Evolutionary conservation across 805 yeast genomes (phyloP).

Genomic region (Wickerhamomyces chambardii): DNA sequence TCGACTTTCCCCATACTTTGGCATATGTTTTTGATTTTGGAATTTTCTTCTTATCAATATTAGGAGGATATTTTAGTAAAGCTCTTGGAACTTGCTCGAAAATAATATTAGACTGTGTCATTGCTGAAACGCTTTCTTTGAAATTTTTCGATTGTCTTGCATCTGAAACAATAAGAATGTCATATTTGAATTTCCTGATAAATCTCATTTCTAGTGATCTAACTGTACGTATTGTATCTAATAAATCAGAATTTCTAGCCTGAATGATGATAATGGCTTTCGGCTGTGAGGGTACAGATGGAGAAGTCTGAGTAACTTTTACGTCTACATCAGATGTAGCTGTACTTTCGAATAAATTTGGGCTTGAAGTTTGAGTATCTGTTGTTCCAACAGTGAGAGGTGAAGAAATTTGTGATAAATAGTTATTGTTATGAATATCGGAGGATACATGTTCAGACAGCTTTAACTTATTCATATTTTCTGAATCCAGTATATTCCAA

Average conservation of each 20-base stretch:
- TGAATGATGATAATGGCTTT: slow-evolving; percentile 61
- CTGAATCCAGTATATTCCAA: slow-evolving; percentile 3
- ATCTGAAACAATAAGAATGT: slow-evolving; percentile 72
- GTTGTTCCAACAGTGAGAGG: too few relatives aligned
- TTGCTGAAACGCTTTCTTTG: slow-evolving; percentile 28
- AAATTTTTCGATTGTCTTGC: slow-evolving; percentile 47
- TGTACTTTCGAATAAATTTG: background rate
- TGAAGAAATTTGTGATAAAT: too few relatives aligned
- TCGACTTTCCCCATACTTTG: slow-evolving; percentile 32
- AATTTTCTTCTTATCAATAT: slow-evolving; percentile 40
- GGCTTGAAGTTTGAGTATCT: background rate
- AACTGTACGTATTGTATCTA: slow-evolving; percentile 44
- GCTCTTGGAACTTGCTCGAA: slow-evolving; percentile 50
- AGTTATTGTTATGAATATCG: too few relatives aligned
- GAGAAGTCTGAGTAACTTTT: too few relatives aligned
- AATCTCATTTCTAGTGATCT: slow-evolving; percentile 58
- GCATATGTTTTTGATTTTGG: slow-evolving; percentile 29
- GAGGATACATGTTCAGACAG: too few relatives aligned
- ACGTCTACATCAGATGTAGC: background rate
- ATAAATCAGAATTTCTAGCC: slow-evolving; percentile 57
- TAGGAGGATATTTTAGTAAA: slow-evolving; percentile 55
- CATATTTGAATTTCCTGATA: slow-evolving; percentile 51
- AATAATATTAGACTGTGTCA: slow-evolving; percentile 43
- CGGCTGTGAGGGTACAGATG: too few relatives aligned
- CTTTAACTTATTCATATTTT: too few relatives aligned